Conservation (phyloP, 345 rosid genomes). For the Gossypium rotundifolium region DNA sequence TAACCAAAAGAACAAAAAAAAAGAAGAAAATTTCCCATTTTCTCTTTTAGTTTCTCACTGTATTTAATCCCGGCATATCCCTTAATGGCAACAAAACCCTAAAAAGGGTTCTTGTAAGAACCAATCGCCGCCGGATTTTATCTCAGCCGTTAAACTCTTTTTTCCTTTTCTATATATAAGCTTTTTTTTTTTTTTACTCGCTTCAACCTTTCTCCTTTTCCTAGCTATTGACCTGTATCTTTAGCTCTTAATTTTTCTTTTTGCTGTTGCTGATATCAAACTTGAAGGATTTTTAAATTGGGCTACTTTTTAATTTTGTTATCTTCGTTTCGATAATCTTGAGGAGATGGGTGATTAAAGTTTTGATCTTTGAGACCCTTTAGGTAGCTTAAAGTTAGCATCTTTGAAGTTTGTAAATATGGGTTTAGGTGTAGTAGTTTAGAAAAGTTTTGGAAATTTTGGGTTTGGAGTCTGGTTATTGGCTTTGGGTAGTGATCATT, state of each 20-base stretch:
- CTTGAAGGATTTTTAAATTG: not conserved
- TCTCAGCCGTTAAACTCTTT: constrained; percentile 35
- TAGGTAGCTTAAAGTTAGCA: constrained; percentile 19
- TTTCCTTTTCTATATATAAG: constrained; percentile 13
- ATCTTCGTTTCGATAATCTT: constrained; percentile 7
- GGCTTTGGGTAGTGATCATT: constrained; percentile 20
- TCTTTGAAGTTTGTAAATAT: constrained; percentile 30
- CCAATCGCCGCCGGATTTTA: constrained; percentile 73
- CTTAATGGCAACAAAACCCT: constrained; percentile 62
- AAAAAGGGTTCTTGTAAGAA: constrained; percentile 72
- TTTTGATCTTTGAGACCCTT: constrained; percentile 38
- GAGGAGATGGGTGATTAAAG: constrained; percentile 20
- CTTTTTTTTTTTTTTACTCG: not conserved
- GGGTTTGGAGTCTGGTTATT: constrained; percentile 20
- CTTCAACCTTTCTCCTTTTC: constrained; percentile 12
- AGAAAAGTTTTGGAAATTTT: constrained; percentile 22
- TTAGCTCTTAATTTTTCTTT: not conserved
- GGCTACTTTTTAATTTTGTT: constrained; percentile 7
- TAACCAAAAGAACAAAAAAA: not conserved
- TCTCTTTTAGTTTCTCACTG: not conserved
- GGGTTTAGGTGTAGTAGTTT: constrained; percentile 9
- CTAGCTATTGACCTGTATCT: not conserved
- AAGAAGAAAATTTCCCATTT: not conserved
- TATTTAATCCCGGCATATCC: constrained; percentile 20
- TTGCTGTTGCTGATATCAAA: not conserved